These are phyloP conservation scores for Exophiala aquamarina DNA, from an alignment of 2,329 filamentous ascomycete species.

Conservation along the genomic window DNA sequence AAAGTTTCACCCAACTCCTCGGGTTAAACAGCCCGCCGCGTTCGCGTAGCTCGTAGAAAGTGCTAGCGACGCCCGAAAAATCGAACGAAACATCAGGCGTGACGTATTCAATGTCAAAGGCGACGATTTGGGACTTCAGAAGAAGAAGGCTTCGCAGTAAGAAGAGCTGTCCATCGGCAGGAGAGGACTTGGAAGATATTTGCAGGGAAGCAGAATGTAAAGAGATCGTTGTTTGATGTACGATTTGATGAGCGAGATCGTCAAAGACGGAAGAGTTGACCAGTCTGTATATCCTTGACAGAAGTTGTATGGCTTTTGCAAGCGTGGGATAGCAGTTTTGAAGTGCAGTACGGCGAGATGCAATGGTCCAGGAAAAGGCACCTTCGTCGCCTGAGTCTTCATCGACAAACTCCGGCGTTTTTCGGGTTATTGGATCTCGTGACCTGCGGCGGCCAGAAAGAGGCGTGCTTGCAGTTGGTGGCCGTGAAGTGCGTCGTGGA, in stretches of 20 bases:
- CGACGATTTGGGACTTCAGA: slow-evolving; percentile 92
- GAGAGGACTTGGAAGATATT: slow-evolving; percentile 53
- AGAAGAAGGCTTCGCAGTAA: slow-evolving; percentile 92
- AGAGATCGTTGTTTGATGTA: slow-evolving; percentile 84
- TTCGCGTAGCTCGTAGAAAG: slow-evolving; percentile 67
- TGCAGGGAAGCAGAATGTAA: slow-evolving; percentile 73
- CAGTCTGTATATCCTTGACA: slow-evolving; percentile 68
- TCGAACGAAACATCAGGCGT: slow-evolving; percentile 66
- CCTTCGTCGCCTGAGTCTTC: slow-evolving; percentile 45
- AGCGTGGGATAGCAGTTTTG: slow-evolving; percentile 58
- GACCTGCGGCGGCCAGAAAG: slow-evolving; percentile 33
- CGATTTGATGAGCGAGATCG: slow-evolving; percentile 75
- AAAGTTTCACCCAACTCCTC: slow-evolving; percentile 59
- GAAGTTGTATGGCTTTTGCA: slow-evolving; percentile 65
- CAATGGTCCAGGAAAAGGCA: slow-evolving; percentile 21
- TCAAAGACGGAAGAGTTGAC: slow-evolving; percentile 70
- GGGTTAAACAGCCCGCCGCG: slow-evolving; percentile 67
- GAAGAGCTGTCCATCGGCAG: slow-evolving; percentile 80
- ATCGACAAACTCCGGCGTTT: slow-evolving; percentile 50
- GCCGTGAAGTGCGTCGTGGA: slow-evolving; percentile 48
- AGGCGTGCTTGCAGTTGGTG: slow-evolving; percentile 35
- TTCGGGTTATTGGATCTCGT: slow-evolving; percentile 32
- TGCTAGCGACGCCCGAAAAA: slow-evolving; percentile 64
- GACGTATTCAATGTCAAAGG: slow-evolving; percentile 85
- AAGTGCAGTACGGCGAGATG: slow-evolving; percentile 21